Conservation (phyloP, 495 filamentous ascomycete species). For the Bacidia rubella region DNA sequence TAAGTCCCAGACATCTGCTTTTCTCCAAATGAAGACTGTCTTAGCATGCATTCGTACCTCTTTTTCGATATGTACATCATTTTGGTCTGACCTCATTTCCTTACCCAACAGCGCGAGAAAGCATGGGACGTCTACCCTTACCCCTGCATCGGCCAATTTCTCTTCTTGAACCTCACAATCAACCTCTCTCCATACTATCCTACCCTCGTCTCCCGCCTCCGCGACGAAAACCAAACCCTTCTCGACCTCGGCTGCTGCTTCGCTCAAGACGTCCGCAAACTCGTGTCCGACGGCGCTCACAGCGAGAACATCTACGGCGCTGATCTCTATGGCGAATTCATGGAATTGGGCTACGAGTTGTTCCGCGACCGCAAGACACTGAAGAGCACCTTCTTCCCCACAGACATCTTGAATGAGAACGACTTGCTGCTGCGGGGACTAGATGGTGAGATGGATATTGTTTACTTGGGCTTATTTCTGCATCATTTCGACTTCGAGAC, state of each 20-base stretch:
- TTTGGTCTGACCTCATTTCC: too few species aligned
- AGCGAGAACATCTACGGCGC: conserved; percentile 30
- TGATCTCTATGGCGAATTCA: conserved; percentile 35
- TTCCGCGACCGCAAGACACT: conserved; percentile 32
- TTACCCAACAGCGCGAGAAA: conserved; percentile 28
- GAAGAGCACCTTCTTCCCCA: conserved; percentile 17
- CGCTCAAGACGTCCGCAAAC: conserved; percentile 33
- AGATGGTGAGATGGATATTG: conserved; percentile 37
- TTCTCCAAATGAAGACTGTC: too few species aligned
- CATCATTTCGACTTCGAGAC: conserved; percentile 44
- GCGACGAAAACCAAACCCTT: conserved; percentile 23
- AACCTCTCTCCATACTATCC: conserved; percentile 23
- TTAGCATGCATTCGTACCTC: too few species aligned
- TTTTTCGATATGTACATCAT: too few species aligned
- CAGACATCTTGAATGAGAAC: conserved; percentile 36
- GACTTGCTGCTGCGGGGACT: conserved; percentile 19
- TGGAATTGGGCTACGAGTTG: conserved; percentile 37
- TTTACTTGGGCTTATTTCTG: conserved; percentile 42
- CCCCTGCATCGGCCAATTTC: conserved; percentile 40
- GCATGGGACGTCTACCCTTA: conserved; percentile 35
- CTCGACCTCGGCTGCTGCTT: conserved; percentile 39
- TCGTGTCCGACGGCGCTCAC: conserved; percentile 33
- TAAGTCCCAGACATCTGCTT: too few species aligned
- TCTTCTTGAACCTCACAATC: conserved; percentile 35
- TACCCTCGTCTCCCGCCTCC: conserved; percentile 28